Conservation (phyloP, 2,329 filamentous ascomycete genomes). For the Penicillium psychrosexuale region DNA sequence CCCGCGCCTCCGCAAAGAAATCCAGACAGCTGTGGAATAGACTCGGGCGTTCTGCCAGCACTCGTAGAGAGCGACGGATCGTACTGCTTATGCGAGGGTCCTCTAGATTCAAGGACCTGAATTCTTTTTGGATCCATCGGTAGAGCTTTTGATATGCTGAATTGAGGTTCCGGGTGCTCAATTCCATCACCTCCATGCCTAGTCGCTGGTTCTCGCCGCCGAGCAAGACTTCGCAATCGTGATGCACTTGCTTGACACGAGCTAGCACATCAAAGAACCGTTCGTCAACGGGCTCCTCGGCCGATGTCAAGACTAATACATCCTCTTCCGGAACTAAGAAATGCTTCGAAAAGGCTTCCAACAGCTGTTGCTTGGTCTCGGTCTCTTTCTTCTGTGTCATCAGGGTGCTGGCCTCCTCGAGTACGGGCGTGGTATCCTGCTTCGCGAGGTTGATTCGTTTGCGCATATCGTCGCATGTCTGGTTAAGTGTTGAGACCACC, state of each 20-base stretch:
- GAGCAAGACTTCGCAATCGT: conserved; percentile 83
- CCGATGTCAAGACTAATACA: conserved; percentile 68
- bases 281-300: conserved; percentile 78
- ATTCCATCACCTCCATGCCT: conserved; percentile 86
- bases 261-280: conserved; percentile 74
- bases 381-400: conserved; percentile 69
- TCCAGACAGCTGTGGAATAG: conserved; percentile 92
- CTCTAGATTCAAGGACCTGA: conserved; percentile 87
- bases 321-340: conserved; percentile 85
- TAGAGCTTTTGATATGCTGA: conserved; percentile 93
- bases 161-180: conserved; percentile 82
- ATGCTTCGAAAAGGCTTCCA: conserved; percentile 73
- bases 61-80: conserved; percentile 77
- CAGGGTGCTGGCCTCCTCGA: conserved; percentile 73
- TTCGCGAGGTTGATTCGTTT: conserved; percentile 72
- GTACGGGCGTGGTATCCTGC: conserved; percentile 67
- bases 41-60: conserved; percentile 82
- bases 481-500: conserved; percentile 74
- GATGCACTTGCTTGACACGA: conserved; percentile 80
- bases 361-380: conserved; percentile 74
- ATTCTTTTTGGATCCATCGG: conserved; percentile 90
- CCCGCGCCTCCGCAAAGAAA: conserved; percentile 85
- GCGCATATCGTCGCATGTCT: conserved; percentile 76
- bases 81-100: conserved; percentile 87
- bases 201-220: conserved; percentile 86